Evolutionary conservation across 169 alveolate genomes (phyloP), one percentile per base, ranked within the genome.

Genomic region (Plasmodium yoelii): DNA sequence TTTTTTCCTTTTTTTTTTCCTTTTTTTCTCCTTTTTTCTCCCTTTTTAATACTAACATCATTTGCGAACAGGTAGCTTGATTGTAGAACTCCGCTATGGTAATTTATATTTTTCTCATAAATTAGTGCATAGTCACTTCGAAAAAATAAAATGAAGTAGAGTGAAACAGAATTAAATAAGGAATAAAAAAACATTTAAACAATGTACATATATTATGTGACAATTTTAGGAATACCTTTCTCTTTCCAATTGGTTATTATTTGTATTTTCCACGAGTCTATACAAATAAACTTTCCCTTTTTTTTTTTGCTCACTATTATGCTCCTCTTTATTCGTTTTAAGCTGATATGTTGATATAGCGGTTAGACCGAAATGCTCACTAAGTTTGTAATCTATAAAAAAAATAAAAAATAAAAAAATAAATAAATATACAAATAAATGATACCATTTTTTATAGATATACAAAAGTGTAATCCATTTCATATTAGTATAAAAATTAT

Each of bases 261-360:
- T 19, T 15, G 15, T 63, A 19, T 59, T 70, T 67, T 67, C 65
- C 19, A 13, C 72, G 2, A 80, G 82, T 80, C 72, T 46, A 15
- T 42, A 80, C 2, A 80, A 60, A 39, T 55, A 80, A 46, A 80
- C 65, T 59, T 67, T 80, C 12, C 90, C 90, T 60, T 80, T 80
- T 67, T 80, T 80, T 80, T 80, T 67, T 59, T 65, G 90, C 9
- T 67, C 82, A n/a, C 46, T 34, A 13, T 57, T 57, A 13, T 39
- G 10, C 5, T 3, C 42, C 7, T 34, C 42, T 7, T 55, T 26
- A 44, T 42, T 34, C 24, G 19, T 60, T 70, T 80, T 80, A 3
- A 80, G 90, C 19, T 80, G 90, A 70, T 80, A 80, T 34, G 90
- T 80, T 70, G 90, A 80, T 51, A 80, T 44, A 47, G 90, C 90